Base-by-base conservation (phyloP, 2,329 filamentous ascomycete species). In the Verticillium zaregamsianum region DNA sequence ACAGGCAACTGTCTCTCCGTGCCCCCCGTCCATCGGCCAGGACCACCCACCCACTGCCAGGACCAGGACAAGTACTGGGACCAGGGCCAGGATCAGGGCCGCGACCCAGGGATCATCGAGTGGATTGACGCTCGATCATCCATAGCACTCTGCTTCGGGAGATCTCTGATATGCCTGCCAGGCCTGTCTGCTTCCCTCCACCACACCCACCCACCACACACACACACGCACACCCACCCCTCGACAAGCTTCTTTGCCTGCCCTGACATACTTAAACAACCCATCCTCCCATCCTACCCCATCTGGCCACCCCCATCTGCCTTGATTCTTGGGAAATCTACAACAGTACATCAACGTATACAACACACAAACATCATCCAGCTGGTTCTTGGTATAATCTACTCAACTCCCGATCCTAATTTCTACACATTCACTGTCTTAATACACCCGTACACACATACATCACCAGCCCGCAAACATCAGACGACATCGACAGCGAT, bases 111-210 rank as follows among this genome's bases (percentile, higher is more conserved):
- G 40, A 49, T 49, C 40, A 49, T 49, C 33, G 55, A 33, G 76
- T 76, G 76, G 79, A 79, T 80, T 80, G 73, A 73, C 79, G 75
- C 78, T 78, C 77, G 80, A 82, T 82, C 80, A 75, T 75, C 79
- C 73, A 64, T 76, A 73, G 72, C 74, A 63, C 74, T 64, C 66
- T 68, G 62, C 68, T 69, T 66, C 68, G 68, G 66, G 64, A 68
- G 67, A 67, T 69, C 65, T 67, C 37, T 58, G 64, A 66, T 66
- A 67, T 72, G 66, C 67, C 65, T 63, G 65, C 63, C 64, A 49
- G 40, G 40, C 65, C 65, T 64, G 64, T 58, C 55, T 63, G 62
- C 63, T 62, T 57, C 61, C 61, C 63, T 60, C 63, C 59, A 57
- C 63, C 61, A 63, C 59, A 63, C 62, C 68, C 60, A 64, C 63